Evolutionary conservation across 2,329 filamentous ascomycete genomes (phyloP), one percentile per base, ranked within the genome.

Genomic region (Monilinia vaccinii-corymbosi): DNA sequence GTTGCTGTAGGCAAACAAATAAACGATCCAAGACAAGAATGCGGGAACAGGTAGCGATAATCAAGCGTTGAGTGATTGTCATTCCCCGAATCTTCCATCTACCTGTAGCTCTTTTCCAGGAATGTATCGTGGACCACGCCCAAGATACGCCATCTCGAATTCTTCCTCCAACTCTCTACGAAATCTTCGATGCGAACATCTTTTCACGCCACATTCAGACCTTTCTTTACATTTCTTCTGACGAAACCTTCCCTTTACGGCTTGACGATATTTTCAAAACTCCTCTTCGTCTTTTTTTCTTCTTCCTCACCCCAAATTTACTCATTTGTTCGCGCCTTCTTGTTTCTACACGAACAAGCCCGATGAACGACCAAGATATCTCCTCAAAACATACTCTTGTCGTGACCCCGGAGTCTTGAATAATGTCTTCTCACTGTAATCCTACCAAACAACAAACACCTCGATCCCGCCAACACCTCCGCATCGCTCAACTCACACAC

Each of bases 161-260:
- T 48, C 25, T n/a, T 48, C 5, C 10, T 34, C 16, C 14, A 7
- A n/a, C n/a, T n/a, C n/a, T n/a, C 10, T 11, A 38, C 56, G 48
- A 52, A 53, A 52, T 34, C 56, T 53, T 36, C 56, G 56, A 59
- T 53, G 47, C 48, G 48, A 53, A 53, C 56, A 53, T 59, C 48
- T 38, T 11, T 10, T 38, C 56, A 52, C 11, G 7, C 14, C 25
- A 18, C 31, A 36, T 38, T 25, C 25, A 40, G 2, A 21, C 32
- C 25, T 6, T 28, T 28, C n/a, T 58, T 51, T n/a, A 18, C 14
- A 34, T 21, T 51, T 51, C 46, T 51, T 47, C 34, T 38, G 34
- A 42, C 38, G 28, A 58, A 47, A 18, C 32, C 34, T n/a, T n/a
- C 21, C 44, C 28, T 36, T 57, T 31, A 49, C 32, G 55, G 55